These are phyloP conservation scores for Microsporum ferrugineum DNA, from an alignment of 2,329 filamentous ascomycete species.

Conservation along the genomic window DNA sequence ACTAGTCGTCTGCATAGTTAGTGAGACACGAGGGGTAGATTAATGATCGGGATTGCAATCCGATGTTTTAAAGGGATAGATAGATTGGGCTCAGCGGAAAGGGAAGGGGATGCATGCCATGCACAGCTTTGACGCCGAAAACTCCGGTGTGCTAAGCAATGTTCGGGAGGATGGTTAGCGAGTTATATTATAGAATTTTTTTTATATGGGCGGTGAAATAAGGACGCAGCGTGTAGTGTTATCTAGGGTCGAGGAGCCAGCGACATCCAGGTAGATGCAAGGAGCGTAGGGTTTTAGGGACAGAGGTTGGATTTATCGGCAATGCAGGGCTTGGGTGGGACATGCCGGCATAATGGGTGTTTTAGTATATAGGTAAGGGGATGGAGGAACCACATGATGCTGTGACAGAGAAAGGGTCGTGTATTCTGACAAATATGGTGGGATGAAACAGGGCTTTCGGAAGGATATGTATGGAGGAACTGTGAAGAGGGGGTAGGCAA, in stretches of 20 bases:
- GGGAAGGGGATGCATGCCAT: not conserved
- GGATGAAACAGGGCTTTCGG: not conserved
- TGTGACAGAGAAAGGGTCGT: not conserved
- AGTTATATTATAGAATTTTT: not conserved
- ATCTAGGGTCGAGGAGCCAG: not conserved
- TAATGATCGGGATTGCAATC: not conserved
- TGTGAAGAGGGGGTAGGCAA: conserved; percentile 10
- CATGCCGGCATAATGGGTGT: not conserved
- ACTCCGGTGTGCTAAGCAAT: not conserved
- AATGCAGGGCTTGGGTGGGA: not conserved
- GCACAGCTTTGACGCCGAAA: not conserved
- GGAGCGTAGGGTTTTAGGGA: not conserved
- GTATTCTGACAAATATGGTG: not conserved
- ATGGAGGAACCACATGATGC: not conserved
- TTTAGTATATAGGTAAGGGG: not conserved
- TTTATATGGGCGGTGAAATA: not conserved
- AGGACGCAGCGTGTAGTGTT: not conserved
- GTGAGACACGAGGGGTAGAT: not conserved
- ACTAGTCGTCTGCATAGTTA: not conserved
- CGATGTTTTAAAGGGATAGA: not conserved
- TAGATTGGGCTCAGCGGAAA: not conserved
- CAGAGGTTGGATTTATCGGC: not conserved
- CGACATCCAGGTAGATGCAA: not conserved
- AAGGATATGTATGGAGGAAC: not conserved
- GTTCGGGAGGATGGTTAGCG: not conserved